phyloP scores from a whole-genome alignment of 2,329 filamentous ascomycete species.

The Penicillium sp. region DNA sequence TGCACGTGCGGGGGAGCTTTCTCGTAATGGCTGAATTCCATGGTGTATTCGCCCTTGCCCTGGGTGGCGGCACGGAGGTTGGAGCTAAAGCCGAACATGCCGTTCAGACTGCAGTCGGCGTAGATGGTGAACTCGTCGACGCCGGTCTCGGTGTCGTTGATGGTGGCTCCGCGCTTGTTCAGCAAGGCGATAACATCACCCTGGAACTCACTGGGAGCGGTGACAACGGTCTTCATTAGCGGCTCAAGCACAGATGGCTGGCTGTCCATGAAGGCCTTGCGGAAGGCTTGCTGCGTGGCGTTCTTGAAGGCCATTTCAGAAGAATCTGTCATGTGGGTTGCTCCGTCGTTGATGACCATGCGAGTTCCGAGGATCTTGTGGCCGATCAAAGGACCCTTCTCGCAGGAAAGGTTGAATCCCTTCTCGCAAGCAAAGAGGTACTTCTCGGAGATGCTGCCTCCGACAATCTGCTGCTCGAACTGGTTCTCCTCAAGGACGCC shows the following conservation, averaged over 20 bases:
- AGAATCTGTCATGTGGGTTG: constrained; percentile 96
- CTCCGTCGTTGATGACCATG: constrained; percentile 95
- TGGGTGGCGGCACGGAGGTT: constrained; percentile 91
- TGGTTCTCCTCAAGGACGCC: constrained; percentile 67
- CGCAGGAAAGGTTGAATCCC: constrained; percentile 79
- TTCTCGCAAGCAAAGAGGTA: constrained; percentile 93
- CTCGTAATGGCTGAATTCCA: constrained; percentile 98
- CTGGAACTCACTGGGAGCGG: constrained; percentile 95
- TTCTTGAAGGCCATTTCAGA: constrained; percentile 94
- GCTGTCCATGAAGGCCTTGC: constrained; percentile 81
- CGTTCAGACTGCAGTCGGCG: constrained; percentile 89
- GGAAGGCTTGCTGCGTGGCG: constrained; percentile 94
- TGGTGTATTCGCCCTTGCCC: constrained; percentile 96
- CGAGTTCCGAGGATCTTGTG: constrained; percentile 85
- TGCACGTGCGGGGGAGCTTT: constrained; percentile 84
- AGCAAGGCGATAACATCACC: constrained; percentile 90
- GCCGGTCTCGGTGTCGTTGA: constrained; percentile 92
- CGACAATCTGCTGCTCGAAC: constrained; percentile 84
- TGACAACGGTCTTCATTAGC: constrained; percentile 97
- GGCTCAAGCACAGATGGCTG: constrained; percentile 86
- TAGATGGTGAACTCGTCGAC: constrained; percentile 89
- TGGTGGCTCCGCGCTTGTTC: constrained; percentile 95
- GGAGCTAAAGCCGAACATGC: constrained; percentile 96
- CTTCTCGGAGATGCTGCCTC: constrained; percentile 92
- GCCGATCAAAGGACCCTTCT: constrained; percentile 85